These are phyloP conservation scores for Ogataea hybrid DNA, from an alignment of 1,139 yeast genomes.

Conservation along the genomic window DNA sequence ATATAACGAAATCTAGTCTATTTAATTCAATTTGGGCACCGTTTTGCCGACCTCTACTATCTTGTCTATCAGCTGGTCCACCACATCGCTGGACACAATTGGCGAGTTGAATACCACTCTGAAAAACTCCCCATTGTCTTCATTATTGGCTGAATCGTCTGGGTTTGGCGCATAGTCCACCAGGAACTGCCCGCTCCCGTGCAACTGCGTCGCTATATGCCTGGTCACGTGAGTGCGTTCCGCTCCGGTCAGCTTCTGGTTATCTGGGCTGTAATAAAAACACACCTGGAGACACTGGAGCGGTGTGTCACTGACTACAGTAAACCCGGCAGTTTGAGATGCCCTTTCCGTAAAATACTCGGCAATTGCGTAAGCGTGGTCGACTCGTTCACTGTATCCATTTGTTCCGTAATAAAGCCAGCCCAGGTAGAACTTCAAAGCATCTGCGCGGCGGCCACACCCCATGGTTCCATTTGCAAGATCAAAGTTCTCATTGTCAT, in stretches of 20 bases:
- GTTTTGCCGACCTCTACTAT: slow-evolving; percentile 29
- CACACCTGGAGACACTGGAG: slow-evolving; percentile 87
- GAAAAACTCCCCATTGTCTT: slow-evolving; percentile 71
- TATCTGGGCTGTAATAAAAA: slow-evolving; percentile 61
- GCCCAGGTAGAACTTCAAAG: slow-evolving; percentile 72
- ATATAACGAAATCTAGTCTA: not conserved
- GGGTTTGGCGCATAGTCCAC: slow-evolving; percentile 83
- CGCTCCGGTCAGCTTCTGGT: slow-evolving; percentile 27
- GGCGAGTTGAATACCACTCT: slow-evolving; percentile 85
- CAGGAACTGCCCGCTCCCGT: slow-evolving; percentile 60
- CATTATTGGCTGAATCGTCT: slow-evolving; percentile 37
- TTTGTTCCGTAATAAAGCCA: slow-evolving; percentile 77
- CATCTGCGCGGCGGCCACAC: slow-evolving; percentile 84
- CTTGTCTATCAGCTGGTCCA: slow-evolving; percentile 40
- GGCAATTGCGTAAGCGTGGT: slow-evolving; percentile 69
- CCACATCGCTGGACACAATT: slow-evolving; percentile 38
- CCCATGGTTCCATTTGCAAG: slow-evolving; percentile 93
- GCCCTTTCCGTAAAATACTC: slow-evolving; percentile 55
- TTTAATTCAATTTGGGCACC: slow-evolving; percentile 4
- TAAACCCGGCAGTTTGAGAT: slow-evolving; percentile 40
- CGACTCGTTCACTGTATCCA: slow-evolving; percentile 58
- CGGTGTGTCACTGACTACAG: slow-evolving; percentile 52
- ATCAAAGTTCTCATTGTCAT: slow-evolving; percentile 61
- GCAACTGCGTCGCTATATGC: slow-evolving; percentile 59
- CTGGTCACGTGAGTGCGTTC: slow-evolving; percentile 62